Evolutionary conservation across 129 eudicot species (phyloP), one percentile per base, ranked within the genome.

Genomic region (Kitagawia praeruptora): DNA sequence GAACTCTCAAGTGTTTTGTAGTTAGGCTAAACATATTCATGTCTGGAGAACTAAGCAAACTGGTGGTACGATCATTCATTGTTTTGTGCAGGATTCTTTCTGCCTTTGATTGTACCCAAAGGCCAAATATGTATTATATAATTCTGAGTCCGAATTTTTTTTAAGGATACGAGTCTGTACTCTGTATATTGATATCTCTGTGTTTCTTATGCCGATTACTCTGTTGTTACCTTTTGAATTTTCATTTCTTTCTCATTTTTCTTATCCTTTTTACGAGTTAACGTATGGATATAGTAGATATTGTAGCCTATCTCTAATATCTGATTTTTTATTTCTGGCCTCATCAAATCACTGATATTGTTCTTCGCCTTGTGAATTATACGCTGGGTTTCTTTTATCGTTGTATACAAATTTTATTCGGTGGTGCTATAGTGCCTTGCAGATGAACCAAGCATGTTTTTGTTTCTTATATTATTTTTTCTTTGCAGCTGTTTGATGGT

Each of bases 401-500:
- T 34, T 34, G 37, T 34, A 34, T 34, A 34, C 37, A 34, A 34
- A 34, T 34, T 34, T 34, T 1, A 34, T 34, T 34, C 37, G 37
- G 37, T 34, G 37, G 37, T 34, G 37, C 37, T 34, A 34, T 34
- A 34, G 37, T 34, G 37, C 37, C 37, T 34, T 34, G 37, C 37
- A 6, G 18, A 56, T 67, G 28, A 73, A 79, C 46, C 69, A 12
- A 13, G 7, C 23, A 31, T 66, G 40, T 31, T 66, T 66, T 64
- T 28, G 41, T 66, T 14, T 67, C 41, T 67, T 13, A 66, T 31
- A 28, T 31, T 13, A 12, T n/a, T 31, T 80, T 84, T 46, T 38
- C 21, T 85, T 81, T 90, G 85, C 89, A 95, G 99, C 86, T 95
- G 80, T 92, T 95, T 83, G 99, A 95, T 78, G 99, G 99, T 27